A percentile compares a stretch with the other conserved stretches of the same genome.
phyloP scores from a whole-genome alignment of 1,284 basidiomycete genomes.

The Vanrija sp. region DNA sequence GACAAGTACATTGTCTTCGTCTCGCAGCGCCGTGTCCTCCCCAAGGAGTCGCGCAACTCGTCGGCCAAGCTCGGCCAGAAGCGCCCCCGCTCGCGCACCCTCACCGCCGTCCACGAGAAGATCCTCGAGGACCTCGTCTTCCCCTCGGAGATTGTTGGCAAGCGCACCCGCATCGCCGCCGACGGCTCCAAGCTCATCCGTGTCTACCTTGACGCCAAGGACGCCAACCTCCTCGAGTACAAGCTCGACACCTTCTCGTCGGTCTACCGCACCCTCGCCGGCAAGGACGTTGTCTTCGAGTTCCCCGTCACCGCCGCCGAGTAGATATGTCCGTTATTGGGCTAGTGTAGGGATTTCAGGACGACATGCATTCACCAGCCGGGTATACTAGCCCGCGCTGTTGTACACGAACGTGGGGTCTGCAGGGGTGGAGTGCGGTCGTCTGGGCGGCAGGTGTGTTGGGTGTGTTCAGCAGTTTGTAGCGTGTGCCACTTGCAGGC shows the following conservation, averaged over 20 bases:
- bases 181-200: conserved; percentile 90
- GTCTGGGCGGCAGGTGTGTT: too few relatives aligned
- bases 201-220: conserved; percentile 99
- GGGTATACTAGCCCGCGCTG: conserved; percentile 10
- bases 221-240: conserved; percentile 98
- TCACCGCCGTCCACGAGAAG: conserved; percentile 95
- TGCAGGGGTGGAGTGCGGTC: too few relatives aligned
- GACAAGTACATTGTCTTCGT: conserved; percentile 94
- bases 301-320: conserved; percentile 44
- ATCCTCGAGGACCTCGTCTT: conserved; percentile 98
- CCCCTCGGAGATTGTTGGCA: conserved; percentile 98
- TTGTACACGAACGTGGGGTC: conserved; percentile 16
- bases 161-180: conserved; percentile 85
- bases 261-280: conserved; percentile 49
- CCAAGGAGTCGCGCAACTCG: conserved; percentile 92
- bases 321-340: conserved; percentile 26
- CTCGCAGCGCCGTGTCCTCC: conserved; percentile 96
- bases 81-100: conserved; percentile 92
- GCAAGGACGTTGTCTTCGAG: conserved; percentile 51
- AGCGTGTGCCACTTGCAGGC: too few relatives aligned
- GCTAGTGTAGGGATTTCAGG: conserved; percentile 19
- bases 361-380: conserved; percentile 34
- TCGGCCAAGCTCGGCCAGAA: conserved; percentile 78
- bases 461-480: too few relatives aligned
- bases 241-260: conserved; percentile 61